Evolutionary conservation across 257 asterid species (phyloP).

Genomic region (Prunella vulgaris): DNA sequence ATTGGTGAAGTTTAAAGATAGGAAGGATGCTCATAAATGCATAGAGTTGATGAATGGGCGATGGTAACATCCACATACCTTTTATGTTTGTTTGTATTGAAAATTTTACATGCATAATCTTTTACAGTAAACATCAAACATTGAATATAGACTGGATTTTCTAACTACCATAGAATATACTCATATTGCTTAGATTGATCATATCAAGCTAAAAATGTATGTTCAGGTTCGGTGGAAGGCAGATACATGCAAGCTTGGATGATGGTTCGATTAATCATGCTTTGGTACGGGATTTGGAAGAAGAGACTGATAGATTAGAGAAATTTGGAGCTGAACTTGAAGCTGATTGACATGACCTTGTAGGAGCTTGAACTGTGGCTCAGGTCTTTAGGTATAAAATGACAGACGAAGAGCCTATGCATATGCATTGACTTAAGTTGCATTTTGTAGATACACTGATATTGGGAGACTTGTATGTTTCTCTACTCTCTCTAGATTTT

Average conservation of each 20-base stretch:
- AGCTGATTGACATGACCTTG: constrained; percentile 36
- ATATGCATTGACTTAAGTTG: constrained; percentile 14
- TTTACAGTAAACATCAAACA: neutral
- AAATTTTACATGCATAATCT: neutral
- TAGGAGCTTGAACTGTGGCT: neutral
- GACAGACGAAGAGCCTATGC: constrained; percentile 17
- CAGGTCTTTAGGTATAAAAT: constrained; percentile 13
- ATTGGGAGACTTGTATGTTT: neutral
- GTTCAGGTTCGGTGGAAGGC: constrained; percentile 79
- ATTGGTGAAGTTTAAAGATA: constrained; percentile 74
- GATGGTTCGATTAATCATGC: constrained; percentile 83
- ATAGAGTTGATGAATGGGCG: constrained; percentile 90
- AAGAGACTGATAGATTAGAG: constrained; percentile 82
- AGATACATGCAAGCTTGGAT: constrained; percentile 71
- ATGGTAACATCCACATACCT: constrained; percentile 48
- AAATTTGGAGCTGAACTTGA: constrained; percentile 91
- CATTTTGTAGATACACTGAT: constrained; percentile 10
- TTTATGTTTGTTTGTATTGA: neutral
- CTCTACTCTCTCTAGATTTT: neutral
- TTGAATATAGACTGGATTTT: neutral
- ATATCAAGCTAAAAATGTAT: neutral
- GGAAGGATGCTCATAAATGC: constrained; percentile 78
- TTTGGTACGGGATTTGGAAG: constrained; percentile 73
- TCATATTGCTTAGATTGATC: neutral
- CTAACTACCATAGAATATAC: neutral